Evolutionary conservation across 495 filamentous ascomycete genomes (phyloP).

Genomic region (Neurospora hispaniola): DNA sequence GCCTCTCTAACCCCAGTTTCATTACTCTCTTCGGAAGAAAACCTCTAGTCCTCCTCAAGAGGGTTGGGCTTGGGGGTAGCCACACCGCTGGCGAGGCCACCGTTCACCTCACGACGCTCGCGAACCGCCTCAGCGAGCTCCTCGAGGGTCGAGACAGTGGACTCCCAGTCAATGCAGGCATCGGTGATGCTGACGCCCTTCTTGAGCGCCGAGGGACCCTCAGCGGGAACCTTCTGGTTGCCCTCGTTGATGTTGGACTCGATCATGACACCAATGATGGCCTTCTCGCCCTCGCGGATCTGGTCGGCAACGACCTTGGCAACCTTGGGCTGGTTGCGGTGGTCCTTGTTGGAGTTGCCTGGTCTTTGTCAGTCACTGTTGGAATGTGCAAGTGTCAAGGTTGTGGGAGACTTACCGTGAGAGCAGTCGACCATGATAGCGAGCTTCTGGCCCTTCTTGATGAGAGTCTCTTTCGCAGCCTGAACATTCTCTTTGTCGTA

Average conservation of each 20-base stretch:
- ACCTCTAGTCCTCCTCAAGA: conserved; percentile 34
- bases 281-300: conserved; percentile 74
- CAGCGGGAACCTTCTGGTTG: conserved; percentile 82
- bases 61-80: conserved; percentile 22
- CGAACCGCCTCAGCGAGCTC: conserved; percentile 77
- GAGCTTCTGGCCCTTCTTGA: conserved; percentile 75
- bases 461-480: conserved; percentile 65
- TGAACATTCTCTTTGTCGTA: conserved; percentile 78
- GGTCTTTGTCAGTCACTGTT: conserved; percentile 8
- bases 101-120: conserved; percentile 49
- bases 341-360: conserved; percentile 68
- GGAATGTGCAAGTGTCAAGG: background rate
- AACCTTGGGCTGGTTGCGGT: conserved; percentile 87
- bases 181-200: conserved; percentile 96
- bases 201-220: conserved; percentile 67
- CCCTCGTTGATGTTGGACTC: conserved; percentile 97
- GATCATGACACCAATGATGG: conserved; percentile 95
- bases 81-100: conserved; percentile 15
- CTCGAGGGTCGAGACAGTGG: conserved; percentile 75
- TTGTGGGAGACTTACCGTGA: conserved; percentile 48
- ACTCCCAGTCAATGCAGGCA: conserved; percentile 92
- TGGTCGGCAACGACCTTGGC: conserved; percentile 75
- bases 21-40: background rate
- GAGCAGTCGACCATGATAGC: conserved; percentile 98
- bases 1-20: background rate